Evolutionary conservation across 73 alveolate genomes (phyloP).

Genomic region (Paramecium caudatum): DNA sequence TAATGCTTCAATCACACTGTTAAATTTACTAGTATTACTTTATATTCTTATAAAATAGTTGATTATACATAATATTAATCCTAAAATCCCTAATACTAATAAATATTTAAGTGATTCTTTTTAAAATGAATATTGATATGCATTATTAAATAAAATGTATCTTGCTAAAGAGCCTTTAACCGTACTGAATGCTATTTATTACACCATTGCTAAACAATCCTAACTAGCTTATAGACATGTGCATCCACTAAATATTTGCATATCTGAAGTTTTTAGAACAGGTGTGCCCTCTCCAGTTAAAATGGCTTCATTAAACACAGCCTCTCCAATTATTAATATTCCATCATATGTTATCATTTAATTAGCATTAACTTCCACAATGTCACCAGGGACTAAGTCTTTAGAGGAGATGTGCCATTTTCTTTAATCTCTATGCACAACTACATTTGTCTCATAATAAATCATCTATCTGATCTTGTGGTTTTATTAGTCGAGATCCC

Average conservation of each 20-base stretch:
- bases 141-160: slow-evolving; percentile 80
- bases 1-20: slow-evolving; percentile 47
- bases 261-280: slow-evolving; percentile 80
- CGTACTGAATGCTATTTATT: slow-evolving; percentile 83
- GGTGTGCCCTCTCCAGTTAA: slow-evolving; percentile 97
- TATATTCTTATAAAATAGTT: background rate
- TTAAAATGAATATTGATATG: slow-evolving; percentile 77
- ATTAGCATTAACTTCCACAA: slow-evolving; percentile 78
- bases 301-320: slow-evolving; percentile 92
- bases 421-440: slow-evolving; percentile 49
- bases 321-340: slow-evolving; percentile 87
- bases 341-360: slow-evolving; percentile 93
- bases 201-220: slow-evolving; percentile 73
- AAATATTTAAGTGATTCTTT: slow-evolving; percentile 81
- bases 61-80: slow-evolving; percentile 11
- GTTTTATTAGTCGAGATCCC: background rate
- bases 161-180: slow-evolving; percentile 84
- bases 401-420: slow-evolving; percentile 5
- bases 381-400: slow-evolving; percentile 94
- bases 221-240: background rate
- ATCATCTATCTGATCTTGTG: slow-evolving; percentile 20
- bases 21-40: background rate
- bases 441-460: background rate
- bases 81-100: slow-evolving; percentile 68
- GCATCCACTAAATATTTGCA: slow-evolving; percentile 11